Evolutionary conservation across 2,329 filamentous ascomycete genomes (phyloP), one percentile per base, ranked within the genome.

Genomic region (Aspergillus persii): DNA sequence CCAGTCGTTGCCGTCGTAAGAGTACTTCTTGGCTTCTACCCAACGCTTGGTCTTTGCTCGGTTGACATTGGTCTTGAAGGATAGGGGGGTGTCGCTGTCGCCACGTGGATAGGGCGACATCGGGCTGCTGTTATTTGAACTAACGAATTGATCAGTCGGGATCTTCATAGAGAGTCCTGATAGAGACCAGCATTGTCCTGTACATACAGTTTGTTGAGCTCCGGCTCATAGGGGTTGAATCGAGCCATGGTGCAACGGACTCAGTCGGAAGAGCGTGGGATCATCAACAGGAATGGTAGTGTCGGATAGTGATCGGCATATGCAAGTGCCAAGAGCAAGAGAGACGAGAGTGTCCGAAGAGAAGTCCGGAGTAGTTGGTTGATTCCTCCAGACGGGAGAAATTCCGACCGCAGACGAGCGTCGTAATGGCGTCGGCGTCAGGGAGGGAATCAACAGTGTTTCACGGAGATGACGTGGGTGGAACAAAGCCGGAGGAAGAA

Each of bases 1-100:
- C 93, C 94, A 97, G 71, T 96, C 94, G 69, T 96, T 92, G 63
- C 93, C 94, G 69, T 94, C 93, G 71, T 98, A 98, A 71, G 86
- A 90, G 68, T 90, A 88, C 59, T 86, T 83, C 75, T 93, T 94
- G 39, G 94, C 94, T 69, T 96, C 89, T 41, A 94, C 89, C 94
- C 94, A 98, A 84, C 96, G 96, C 77, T 89, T 90, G 57, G 93
- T 97, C 79, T 96, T 96, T 57, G 87, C 85, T 62, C 94, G 88
- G 77, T 91, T 94, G 52, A 97, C 88, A 74, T 96, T 96, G 54
- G 92, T 86, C 73, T 90, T 89, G 77, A 93, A 96, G 29, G 83
- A 84, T 30, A 84, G 75, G 29, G 81, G 77, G 55, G 80, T 80
- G 41, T 70, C 41, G 41, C 70, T 41, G 36, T 29, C 73, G 41